These are phyloP conservation scores for Apiospora rasikravindrae DNA, from an alignment of 2,329 filamentous ascomycete species.

Conservation along the genomic window DNA sequence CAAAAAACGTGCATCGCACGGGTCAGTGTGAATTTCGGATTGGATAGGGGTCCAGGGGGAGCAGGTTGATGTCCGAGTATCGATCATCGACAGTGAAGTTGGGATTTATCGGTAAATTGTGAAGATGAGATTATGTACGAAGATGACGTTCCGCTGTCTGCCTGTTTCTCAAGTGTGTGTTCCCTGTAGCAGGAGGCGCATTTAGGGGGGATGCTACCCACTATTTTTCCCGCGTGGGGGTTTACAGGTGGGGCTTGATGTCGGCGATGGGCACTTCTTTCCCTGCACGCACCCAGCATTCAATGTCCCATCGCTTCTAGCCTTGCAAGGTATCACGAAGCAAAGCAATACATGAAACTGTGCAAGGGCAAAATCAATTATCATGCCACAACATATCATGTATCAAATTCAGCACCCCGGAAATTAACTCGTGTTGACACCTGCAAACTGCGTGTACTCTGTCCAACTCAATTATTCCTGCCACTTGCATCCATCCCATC, in stretches of 20 bases:
- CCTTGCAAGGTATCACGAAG: background rate
- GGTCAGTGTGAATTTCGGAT: too few relatives aligned
- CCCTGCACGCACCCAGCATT: background rate
- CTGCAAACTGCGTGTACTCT: background rate
- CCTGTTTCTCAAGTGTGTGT: background rate
- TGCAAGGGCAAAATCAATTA: background rate
- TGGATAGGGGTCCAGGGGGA: background rate
- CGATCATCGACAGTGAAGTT: background rate
- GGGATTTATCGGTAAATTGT: background rate
- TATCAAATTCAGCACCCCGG: background rate
- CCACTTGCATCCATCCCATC: too few relatives aligned
- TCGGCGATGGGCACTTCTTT: background rate
- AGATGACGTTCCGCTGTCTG: background rate
- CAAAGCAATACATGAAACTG: background rate
- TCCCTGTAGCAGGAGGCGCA: background rate
- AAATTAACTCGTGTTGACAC: background rate
- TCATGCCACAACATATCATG: background rate
- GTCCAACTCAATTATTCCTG: background rate
- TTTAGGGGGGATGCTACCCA: background rate
- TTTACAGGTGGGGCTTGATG: background rate
- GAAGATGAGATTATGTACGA: background rate
- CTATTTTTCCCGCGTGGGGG: slow-evolving; percentile 5
- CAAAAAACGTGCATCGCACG: background rate
- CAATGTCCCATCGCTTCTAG: background rate
- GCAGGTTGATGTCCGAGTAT: background rate